Evolutionary conservation across 306 rosid species (phyloP).

Genomic region (Vigna angularis): DNA sequence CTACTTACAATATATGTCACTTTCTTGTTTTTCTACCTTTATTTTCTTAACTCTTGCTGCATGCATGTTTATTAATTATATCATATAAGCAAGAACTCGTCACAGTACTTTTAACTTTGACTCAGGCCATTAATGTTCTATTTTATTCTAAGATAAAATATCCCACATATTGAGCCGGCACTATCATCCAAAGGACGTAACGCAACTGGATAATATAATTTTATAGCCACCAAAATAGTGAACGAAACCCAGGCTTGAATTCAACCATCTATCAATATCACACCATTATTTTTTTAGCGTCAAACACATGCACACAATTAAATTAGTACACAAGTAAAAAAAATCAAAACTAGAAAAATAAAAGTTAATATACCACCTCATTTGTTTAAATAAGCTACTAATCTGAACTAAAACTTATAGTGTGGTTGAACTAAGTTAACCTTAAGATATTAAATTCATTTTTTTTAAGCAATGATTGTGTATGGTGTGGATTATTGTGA

Average conservation of each 20-base stretch:
- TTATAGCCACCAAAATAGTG: not conserved
- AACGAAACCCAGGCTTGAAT: not conserved
- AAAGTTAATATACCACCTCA: not conserved
- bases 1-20: not conserved
- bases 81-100: not conserved
- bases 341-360: not conserved
- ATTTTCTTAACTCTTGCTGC: not conserved
- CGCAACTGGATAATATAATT: not conserved
- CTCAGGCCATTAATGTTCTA: not conserved
- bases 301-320: not conserved
- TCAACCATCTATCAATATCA: constrained; percentile 4
- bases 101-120: not conserved
- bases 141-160: not conserved
- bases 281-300: not conserved
- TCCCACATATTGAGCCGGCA: not conserved
- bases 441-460: too few species aligned
- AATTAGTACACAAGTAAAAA: not conserved
- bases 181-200: not conserved
- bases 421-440: too few species aligned
- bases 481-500: too few species aligned
- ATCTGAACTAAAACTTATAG: too few species aligned
- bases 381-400: too few species aligned
- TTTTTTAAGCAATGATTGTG: too few species aligned
- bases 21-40: not conserved
- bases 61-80: not conserved